Base-by-base conservation (phyloP, 371 early-diverging fungal species). In the Cokeromyces recurvatus region DNA sequence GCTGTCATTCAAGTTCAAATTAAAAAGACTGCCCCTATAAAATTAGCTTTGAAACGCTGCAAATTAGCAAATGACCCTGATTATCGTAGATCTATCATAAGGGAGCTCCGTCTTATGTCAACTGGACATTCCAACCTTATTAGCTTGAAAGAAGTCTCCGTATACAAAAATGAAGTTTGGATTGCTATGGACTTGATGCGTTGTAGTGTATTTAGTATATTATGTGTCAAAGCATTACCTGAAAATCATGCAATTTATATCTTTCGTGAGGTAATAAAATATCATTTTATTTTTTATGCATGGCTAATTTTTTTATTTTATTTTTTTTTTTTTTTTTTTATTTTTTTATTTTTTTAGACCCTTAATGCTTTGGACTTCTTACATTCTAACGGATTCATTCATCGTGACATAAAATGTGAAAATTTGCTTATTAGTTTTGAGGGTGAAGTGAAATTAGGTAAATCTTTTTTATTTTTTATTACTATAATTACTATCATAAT, bases 391-490 rank as follows among this genome's bases (percentile, higher is more conserved):
- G 64, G 64, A 2, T 71, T 66, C 31, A 68, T 75, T 32, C 75
- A 75, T 53, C 68, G 75, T 39, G 75, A 75, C 43, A 48, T 75
- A 19, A 75, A 75, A 42, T 75, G 75, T 38, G 75, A 75, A 40
- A 75, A 75, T 31, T 38, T 75, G 4, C 41, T 75, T 8, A 41
- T 75, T 15, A 62, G 75, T 9, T 39, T 51, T n/a, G 44, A 66
- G 45, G 75, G 75, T 21, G 64, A 71, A 42, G 47, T 75, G 10
- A 75, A 75, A 47, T 57, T 75, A 29, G 66, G 66, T 66, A 45
- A 54, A 20, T n/a, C n/a, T n/a, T n/a, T n/a, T n/a, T n/a, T n/a
- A n/a, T n/a, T n/a, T n/a, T n/a, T n/a, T n/a, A n/a, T n/a, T n/a
- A n/a, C n/a, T n/a, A n/a, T n/a, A n/a, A n/a, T n/a, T n/a, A n/a